Base-by-base conservation (phyloP, 129 eudicot species). In the Saposhnikovia divaricata region DNA sequence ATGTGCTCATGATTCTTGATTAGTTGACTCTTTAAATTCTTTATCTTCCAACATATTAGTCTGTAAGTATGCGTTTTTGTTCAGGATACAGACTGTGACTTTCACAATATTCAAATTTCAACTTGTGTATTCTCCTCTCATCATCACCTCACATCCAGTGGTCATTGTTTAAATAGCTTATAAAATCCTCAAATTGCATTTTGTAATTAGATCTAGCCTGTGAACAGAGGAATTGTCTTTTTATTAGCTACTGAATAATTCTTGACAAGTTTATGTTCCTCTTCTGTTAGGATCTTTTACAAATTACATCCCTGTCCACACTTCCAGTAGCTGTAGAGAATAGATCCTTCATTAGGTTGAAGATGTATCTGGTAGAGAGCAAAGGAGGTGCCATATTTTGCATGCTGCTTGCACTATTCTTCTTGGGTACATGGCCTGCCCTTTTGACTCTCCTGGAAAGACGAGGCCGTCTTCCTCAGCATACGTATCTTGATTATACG, bases 361-460 rank as follows among this genome's bases (percentile, higher is more conserved):
- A 85, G 79, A 93, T 93, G 98, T 93, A 89, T 84, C 46, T 93
- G 80, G 91, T 93, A 75, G 98, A 93, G 81, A 91, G 94, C 80
- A 93, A 81, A 85, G 97, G 90, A 80, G 97, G 97, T 72, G 98
- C 97, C 6, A 89, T 93, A 85, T 85, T 81, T 77, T 93, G 98
- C 46, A 93, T 93, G 98, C 82, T 93, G 70, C 82, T 93, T 10
- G 77, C 98, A 11, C 84, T 93, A 37, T 39, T 85, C 45, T 91
- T 89, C 79, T 80, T 93, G 85, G 98, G 98, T 19, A 91, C 98
- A 73, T 91, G 98, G 98, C 98, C 98, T 50, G 97, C 98, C 46
- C 45, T 93, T 40, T 34, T 93, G 78, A 89, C 95, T 13, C 83
- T 87, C 65, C 85, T 93, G 44, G 98, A 93, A 76, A 83, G 97